Evolutionary conservation across 495 filamentous ascomycete genomes (phyloP).

Genomic region (Penicillium ochrochloron): DNA sequence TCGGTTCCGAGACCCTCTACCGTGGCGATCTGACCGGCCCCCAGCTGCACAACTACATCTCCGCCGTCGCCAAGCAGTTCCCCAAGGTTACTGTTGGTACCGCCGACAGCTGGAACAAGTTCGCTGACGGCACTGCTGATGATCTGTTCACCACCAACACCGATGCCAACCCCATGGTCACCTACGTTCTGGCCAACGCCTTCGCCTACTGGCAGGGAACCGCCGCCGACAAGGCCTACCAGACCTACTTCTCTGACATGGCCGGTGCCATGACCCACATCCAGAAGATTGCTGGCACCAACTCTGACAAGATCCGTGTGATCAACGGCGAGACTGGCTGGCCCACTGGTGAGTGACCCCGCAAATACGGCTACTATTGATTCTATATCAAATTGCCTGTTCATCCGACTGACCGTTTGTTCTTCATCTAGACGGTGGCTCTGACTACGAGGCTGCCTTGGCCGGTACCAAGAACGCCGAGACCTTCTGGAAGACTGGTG

Average conservation of each 20-base stretch:
- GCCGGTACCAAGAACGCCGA: slow-evolving; percentile 65
- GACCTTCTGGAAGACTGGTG: slow-evolving; percentile 66
- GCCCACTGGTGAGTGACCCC: slow-evolving; percentile 54
- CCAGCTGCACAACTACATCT: slow-evolving; percentile 65
- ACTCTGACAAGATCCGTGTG: slow-evolving; percentile 60
- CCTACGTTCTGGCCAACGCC: slow-evolving; percentile 77
- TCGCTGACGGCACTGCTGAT: slow-evolving; percentile 72
- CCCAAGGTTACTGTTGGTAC: slow-evolving; percentile 68
- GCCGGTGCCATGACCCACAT: slow-evolving; percentile 71
- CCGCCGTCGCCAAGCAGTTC: slow-evolving; percentile 59
- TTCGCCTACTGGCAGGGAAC: slow-evolving; percentile 85
- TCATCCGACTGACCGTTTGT: slow-evolving; percentile 8
- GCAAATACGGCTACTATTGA: not conserved
- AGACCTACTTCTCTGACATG: slow-evolving; percentile 77
- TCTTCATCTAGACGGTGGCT: slow-evolving; percentile 54
- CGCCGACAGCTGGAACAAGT: slow-evolving; percentile 85
- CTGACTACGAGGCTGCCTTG: slow-evolving; percentile 65
- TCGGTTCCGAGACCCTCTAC: slow-evolving; percentile 79
- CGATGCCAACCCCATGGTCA: slow-evolving; percentile 45
- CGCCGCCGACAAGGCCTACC: slow-evolving; percentile 62
- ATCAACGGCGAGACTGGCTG: slow-evolving; percentile 81
- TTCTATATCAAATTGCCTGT: not conserved
- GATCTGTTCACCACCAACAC: slow-evolving; percentile 58
- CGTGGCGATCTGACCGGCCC: slow-evolving; percentile 69
- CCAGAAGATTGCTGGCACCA: slow-evolving; percentile 60